A percentile compares a stretch with the other conserved stretches of the same genome.
Evolutionary conservation across 1,284 basidiomycete genomes (phyloP).

Genomic region (Phylloboletellus chloephorus): DNA sequence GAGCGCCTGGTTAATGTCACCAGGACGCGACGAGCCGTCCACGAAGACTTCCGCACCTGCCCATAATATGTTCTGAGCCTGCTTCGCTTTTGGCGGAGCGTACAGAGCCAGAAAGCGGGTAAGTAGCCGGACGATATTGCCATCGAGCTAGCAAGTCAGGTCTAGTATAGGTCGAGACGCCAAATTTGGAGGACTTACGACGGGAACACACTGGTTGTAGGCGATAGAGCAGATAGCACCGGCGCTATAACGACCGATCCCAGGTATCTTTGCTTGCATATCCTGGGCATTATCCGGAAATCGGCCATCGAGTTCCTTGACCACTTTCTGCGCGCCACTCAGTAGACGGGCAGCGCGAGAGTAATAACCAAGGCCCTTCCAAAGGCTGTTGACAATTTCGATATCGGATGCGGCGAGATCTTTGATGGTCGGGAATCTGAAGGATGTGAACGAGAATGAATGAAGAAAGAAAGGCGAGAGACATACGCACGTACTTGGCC

Average conservation of each 20-base stretch:
- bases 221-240: constrained; percentile 90
- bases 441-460: not conserved
- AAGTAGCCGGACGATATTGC: constrained; percentile 83
- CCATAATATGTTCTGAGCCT: constrained; percentile 81
- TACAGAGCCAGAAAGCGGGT: constrained; percentile 80
- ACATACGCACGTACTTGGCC: constrained; percentile 47
- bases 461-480: not conserved
- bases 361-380: constrained; percentile 93
- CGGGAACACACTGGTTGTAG: constrained; percentile 77
- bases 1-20: constrained; percentile 85
- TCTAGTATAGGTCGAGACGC: not conserved
- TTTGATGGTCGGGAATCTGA: constrained; percentile 77
- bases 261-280: constrained; percentile 82
- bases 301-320: constrained; percentile 59
- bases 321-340: constrained; percentile 71
- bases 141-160: constrained; percentile 62
- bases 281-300: constrained; percentile 78
- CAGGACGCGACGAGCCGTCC: constrained; percentile 46
- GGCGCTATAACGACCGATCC: constrained; percentile 87
- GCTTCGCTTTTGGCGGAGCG: constrained; percentile 74
- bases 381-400: constrained; percentile 81
- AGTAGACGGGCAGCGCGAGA: constrained; percentile 79
- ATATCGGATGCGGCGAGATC: constrained; percentile 73
- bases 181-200: constrained; percentile 47
- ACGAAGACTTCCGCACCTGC: constrained; percentile 69